Evolutionary conservation across 169 alveolate genomes (phyloP).

Genomic region (Cryptosporidium meleagridis): DNA sequence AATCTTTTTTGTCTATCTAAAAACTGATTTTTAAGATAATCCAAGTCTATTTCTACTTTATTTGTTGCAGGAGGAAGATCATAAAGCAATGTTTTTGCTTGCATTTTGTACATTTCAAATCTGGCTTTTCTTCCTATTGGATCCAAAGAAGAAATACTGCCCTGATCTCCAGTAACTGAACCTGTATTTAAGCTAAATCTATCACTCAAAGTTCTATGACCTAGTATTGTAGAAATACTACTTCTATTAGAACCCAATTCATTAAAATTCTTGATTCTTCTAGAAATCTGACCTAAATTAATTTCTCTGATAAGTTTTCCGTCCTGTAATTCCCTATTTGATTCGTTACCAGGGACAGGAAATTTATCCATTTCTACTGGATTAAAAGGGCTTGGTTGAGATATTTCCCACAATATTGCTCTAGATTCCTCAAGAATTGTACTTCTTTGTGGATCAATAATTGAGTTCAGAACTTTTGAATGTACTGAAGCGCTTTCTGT

Average conservation of each 20-base stretch:
- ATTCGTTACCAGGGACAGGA: not conserved
- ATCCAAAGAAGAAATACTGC: constrained; percentile 65
- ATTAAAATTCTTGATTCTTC: not conserved
- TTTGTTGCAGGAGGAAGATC: constrained; percentile 64
- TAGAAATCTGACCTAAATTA: not conserved
- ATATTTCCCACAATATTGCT: constrained; percentile 15
- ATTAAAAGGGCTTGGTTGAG: constrained; percentile 60
- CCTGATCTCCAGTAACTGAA: constrained; percentile 36
- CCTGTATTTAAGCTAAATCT: constrained; percentile 53
- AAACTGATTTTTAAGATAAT: constrained; percentile 1
- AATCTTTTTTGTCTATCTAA: not conserved
- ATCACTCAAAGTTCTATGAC: constrained; percentile 44
- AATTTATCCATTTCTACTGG: constrained; percentile 36
- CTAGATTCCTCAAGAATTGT: constrained; percentile 45
- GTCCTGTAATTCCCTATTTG: not conserved
- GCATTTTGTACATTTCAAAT: constrained; percentile 70
- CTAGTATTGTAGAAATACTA: constrained; percentile 20
- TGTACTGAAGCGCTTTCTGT: not conserved
- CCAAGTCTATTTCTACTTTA: constrained; percentile 21
- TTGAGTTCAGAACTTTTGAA: not conserved
- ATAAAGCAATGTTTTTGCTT: constrained; percentile 57
- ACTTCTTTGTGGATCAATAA: not conserved
- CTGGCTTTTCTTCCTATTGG: constrained; percentile 73
- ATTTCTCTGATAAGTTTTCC: not conserved
- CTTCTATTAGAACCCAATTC: constrained; percentile 15